Conservation (phyloP, 352 stramenopile species). For the Phytophthora fragariaefolia region DNA sequence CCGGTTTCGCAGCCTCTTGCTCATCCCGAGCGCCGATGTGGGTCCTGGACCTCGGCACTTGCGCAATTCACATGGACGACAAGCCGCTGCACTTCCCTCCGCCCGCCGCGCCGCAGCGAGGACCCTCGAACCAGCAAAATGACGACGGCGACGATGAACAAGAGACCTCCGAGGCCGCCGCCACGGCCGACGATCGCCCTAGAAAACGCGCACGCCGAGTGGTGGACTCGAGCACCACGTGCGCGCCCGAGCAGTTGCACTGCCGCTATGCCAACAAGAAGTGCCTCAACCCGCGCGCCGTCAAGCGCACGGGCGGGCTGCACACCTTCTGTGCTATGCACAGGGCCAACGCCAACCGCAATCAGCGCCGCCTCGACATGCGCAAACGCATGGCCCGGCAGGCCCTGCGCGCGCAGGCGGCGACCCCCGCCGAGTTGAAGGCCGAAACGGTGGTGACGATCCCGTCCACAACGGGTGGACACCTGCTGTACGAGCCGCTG, state of each 20-base stretch:
- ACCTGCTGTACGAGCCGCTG: slow-evolving; percentile 42
- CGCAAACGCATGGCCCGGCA: slow-evolving; percentile 56
- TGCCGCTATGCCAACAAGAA: slow-evolving; percentile 77
- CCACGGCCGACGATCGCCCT: slow-evolving; percentile 3
- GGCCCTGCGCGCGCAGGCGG: slow-evolving; percentile 16
- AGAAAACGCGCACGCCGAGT: slow-evolving; percentile 34
- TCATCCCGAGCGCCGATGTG: slow-evolving; percentile 28
- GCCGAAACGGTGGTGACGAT: background rate
- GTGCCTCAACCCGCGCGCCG: slow-evolving; percentile 53
- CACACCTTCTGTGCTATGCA: slow-evolving; percentile 75
- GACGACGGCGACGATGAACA: slow-evolving; percentile 10
- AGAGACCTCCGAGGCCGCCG: background rate
- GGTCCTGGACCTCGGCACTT: slow-evolving; percentile 36
- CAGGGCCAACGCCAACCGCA: slow-evolving; percentile 70
- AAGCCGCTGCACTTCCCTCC: slow-evolving; percentile 24
- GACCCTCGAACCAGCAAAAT: slow-evolving; percentile 16
- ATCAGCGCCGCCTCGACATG: slow-evolving; percentile 68
- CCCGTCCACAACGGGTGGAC: slow-evolving; percentile 1
- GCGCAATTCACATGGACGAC: slow-evolving; percentile 45
- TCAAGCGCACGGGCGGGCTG: slow-evolving; percentile 62
- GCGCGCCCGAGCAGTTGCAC: slow-evolving; percentile 44
- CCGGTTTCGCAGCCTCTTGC: slow-evolving; percentile 32
- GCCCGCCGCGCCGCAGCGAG: slow-evolving; percentile 6
- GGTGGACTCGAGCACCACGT: slow-evolving; percentile 43
- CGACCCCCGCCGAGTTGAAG: background rate